Base-by-base conservation (phyloP, 441 rosid species). In the Gossypium lobatum region DNA sequence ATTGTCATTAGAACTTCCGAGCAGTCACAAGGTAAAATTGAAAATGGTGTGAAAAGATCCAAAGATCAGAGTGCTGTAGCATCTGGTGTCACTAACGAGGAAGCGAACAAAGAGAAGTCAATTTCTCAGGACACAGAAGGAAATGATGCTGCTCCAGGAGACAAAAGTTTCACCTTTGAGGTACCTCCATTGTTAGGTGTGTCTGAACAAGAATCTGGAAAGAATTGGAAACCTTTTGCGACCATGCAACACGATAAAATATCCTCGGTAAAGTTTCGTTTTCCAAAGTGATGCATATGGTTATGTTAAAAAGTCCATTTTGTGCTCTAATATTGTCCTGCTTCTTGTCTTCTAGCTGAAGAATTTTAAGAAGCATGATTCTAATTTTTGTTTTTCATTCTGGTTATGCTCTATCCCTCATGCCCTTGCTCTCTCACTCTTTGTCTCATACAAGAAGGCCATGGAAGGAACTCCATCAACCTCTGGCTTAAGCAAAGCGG, bases 381-480 rank as follows among this genome's bases (percentile, higher is more conserved):
- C 20, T 31, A 10, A 6, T 70, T 67, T 57, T 68, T 69, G 52
- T 67, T 77, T 26, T 63, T 76, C 42, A 69, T 75, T 26, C 70
- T 73, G 66, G 20, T 70, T 70, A 60, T 59, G 23, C 75, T 74
- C 9, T 48, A 1, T 34, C 14, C 61, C 5, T 59, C 59, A 3
- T 61, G 20, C 50, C 48, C n/a, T 80, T 79, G 3, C 63, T 70
- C 60, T 74, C 77, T 78, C 78, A 60, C 62, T 78, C 85, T 39
- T 39, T 48, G 26, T 48, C 23, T 50, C 31, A n/a, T 73, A n/a
- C 28, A 58, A 74, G 52, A 80, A 92, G 97, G 79, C 78, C 76
- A 77, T 84, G 70, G 91, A 84, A 78, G 88, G 75, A 68, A 82
- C 96, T 79, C 88, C 86, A 59, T 78, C 91, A 77, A 79, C 79